Conservation (phyloP, 2,329 filamentous ascomycete genomes). For the Beauveria sp. region DNA sequence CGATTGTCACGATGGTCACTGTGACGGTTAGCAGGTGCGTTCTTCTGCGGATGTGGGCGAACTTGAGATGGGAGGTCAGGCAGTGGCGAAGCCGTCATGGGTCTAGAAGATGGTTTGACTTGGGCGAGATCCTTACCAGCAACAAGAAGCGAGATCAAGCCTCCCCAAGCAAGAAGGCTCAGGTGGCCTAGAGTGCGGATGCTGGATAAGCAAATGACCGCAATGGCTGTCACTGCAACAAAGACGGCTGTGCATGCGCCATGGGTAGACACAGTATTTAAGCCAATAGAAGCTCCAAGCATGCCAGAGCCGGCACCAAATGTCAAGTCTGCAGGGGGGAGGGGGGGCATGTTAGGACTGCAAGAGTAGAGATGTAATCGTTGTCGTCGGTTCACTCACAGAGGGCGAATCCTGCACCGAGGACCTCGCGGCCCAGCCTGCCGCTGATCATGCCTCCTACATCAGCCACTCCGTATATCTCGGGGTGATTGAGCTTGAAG, state of each 20-base stretch:
- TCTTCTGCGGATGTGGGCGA: no score
- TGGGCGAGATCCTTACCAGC: no score
- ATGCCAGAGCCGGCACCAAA: neutral
- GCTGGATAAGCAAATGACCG: neutral
- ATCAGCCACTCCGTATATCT: conserved; percentile 46
- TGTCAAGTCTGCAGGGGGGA: neutral
- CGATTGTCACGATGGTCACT: neutral
- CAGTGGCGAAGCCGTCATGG: no score
- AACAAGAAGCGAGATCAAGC: no score
- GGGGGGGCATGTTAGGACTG: no score
- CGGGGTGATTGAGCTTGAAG: conserved; percentile 43
- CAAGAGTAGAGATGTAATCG: neutral
- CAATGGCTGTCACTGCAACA: neutral
- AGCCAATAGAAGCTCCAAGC: neutral
- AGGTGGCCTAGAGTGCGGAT: neutral
- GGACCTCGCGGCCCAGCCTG: conserved; percentile 1
- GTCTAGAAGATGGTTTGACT: neutral
- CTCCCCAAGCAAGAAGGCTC: no score
- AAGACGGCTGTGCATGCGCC: neutral
- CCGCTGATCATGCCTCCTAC: conserved; percentile 24
- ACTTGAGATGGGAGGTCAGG: no score
- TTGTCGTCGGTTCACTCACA: conserved; percentile 19
- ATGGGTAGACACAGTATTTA: neutral
- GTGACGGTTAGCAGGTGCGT: no score
- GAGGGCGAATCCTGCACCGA: conserved; percentile 28